phyloP scores from a whole-genome alignment of 2,329 filamentous ascomycete species.

The Aureobasidium sp. region DNA sequence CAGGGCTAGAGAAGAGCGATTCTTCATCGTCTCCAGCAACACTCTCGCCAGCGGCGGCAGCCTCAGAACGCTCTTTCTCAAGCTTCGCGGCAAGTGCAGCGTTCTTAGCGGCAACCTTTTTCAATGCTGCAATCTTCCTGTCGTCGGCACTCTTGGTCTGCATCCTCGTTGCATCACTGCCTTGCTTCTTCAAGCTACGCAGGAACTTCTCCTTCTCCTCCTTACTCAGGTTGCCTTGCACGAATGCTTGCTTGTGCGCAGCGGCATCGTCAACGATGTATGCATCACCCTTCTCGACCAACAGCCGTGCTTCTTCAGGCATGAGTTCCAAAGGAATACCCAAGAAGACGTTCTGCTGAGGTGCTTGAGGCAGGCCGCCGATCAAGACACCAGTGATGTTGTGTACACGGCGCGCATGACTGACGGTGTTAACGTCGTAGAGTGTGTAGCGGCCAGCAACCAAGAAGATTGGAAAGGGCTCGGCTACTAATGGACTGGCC shows the following conservation, averaged over 20 bases:
- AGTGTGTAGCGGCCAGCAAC: conserved; percentile 78
- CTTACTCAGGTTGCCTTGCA: conserved; percentile 43
- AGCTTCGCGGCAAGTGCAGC: conserved; percentile 20
- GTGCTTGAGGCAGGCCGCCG: conserved; percentile 83
- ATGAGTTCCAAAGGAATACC: conserved; percentile 75
- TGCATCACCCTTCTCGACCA: conserved; percentile 69
- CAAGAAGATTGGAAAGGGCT: conserved; percentile 70
- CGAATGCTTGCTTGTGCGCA: conserved; percentile 61
- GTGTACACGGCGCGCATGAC: conserved; percentile 69
- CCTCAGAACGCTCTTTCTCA: conserved; percentile 10
- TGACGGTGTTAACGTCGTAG: conserved; percentile 77
- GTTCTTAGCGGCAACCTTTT: conserved; percentile 49
- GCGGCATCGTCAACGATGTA: conserved; percentile 74
- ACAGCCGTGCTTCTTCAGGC: conserved; percentile 76
- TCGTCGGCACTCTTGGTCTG: conserved; percentile 43
- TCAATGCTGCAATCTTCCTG: conserved; percentile 44
- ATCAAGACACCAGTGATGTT: conserved; percentile 80
- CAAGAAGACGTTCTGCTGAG: conserved; percentile 65
- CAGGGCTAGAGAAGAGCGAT: conserved; percentile 1
- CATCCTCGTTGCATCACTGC: conserved; percentile 43
- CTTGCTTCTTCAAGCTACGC: conserved; percentile 47
- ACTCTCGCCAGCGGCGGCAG: background rate
- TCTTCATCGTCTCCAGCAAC: conserved; percentile 10
- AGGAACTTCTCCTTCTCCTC: conserved; percentile 58
- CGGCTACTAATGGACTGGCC: conserved; percentile 29